Evolutionary conservation across 768 basidiomycete genomes (phyloP).

Genomic region (Suillus ampliporus): DNA sequence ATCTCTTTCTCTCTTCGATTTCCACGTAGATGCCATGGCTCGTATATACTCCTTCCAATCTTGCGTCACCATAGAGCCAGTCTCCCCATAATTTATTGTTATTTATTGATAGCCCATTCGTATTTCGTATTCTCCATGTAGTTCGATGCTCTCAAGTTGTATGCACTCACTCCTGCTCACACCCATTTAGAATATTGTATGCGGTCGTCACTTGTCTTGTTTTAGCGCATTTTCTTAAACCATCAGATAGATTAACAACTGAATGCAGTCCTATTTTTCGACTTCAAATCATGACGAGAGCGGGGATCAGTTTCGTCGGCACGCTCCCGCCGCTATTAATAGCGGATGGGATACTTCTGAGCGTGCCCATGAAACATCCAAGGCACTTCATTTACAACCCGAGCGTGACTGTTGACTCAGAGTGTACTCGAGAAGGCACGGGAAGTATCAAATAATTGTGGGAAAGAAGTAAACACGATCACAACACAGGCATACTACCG

Average conservation of each 20-base stretch:
- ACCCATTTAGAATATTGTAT: not conserved
- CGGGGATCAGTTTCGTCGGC: no score
- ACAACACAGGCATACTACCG: not conserved
- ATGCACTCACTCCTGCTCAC: not conserved
- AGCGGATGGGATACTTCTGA: not conserved
- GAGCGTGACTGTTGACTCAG: not conserved
- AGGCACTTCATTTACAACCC: not conserved
- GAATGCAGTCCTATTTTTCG: no score
- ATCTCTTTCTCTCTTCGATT: not conserved
- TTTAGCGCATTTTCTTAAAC: not conserved
- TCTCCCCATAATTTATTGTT: conserved; percentile 2
- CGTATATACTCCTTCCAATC: not conserved
- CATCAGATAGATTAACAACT: not conserved
- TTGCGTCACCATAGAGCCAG: not conserved
- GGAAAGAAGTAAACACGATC: not conserved
- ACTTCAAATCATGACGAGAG: no score
- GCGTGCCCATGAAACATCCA: not conserved
- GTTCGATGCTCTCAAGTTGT: not conserved
- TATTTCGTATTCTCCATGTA: not conserved
- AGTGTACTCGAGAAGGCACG: not conserved
- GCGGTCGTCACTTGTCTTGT: not conserved
- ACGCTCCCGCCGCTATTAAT: no score
- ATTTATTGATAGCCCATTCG: not conserved
- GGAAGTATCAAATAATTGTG: not conserved
- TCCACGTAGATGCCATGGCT: not conserved